Percentiles rank a stretch among this genome's conserved stretches.
Conservation (phyloP, 257 asterid species). For the Jasminum sambac region DNA sequence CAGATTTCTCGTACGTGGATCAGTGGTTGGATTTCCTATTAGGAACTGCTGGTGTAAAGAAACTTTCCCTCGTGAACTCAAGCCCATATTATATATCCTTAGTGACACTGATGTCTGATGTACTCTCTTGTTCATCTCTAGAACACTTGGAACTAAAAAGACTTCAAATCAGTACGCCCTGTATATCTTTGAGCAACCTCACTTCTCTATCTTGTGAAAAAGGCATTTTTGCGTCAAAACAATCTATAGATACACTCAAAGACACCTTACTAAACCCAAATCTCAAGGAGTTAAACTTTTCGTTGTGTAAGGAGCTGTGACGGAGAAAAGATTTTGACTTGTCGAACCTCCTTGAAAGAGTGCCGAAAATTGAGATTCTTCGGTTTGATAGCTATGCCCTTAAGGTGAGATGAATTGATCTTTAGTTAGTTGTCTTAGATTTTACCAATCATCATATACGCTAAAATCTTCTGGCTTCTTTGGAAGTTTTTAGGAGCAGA, state of each 20-base stretch:
- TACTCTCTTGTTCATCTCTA: not conserved
- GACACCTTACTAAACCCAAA: not conserved
- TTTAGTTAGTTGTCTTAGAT: not conserved
- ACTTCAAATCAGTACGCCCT: not conserved
- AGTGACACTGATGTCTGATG: not conserved
- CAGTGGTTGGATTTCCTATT: constrained; percentile 2
- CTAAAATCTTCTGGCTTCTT: not conserved
- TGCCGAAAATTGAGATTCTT: not conserved
- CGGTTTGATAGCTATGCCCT: not conserved
- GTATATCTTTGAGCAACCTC: not conserved
- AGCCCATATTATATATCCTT: not conserved
- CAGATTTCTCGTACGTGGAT: not conserved
- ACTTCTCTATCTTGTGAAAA: not conserved
- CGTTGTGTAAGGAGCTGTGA: not conserved
- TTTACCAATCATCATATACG: not conserved
- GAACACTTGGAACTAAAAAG: not conserved
- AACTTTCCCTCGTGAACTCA: constrained; percentile 8
- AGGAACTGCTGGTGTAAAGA: not conserved
- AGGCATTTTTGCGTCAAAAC: not conserved
- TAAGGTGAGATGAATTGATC: not conserved
- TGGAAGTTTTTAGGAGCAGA: not conserved
- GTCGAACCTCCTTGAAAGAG: not conserved
- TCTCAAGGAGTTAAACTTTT: not conserved
- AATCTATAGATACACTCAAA: not conserved
- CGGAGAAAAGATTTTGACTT: not conserved